These are phyloP conservation scores for Penicillium subrubescens DNA, from an alignment of 495 filamentous ascomycete species.

Conservation along the genomic window DNA sequence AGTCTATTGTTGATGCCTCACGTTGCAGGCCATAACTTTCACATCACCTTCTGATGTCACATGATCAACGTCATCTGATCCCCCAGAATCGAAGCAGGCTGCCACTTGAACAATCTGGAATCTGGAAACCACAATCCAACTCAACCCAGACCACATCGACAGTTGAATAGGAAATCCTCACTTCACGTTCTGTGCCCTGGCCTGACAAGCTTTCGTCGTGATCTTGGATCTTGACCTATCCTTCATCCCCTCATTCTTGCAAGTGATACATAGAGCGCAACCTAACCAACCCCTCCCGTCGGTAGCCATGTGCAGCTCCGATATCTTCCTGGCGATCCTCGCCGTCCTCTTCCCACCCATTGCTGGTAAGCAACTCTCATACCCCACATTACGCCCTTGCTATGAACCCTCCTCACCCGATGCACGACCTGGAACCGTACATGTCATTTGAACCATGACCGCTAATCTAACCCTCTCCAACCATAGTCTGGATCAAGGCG, in stretches of 20 bases:
- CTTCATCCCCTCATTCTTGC: neutral
- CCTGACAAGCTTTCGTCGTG: conserved; percentile 7
- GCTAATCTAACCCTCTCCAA: conserved; percentile 8
- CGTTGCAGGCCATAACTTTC: neutral
- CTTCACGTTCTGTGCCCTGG: neutral
- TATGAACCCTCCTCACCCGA: neutral
- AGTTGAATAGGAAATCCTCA: neutral
- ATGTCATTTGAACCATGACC: neutral
- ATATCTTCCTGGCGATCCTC: conserved; percentile 85
- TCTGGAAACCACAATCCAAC: neutral
- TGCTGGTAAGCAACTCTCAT: conserved; percentile 63
- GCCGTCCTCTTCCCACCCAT: conserved; percentile 94
- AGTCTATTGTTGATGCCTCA: neutral
- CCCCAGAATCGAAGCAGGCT: conserved; percentile 13
- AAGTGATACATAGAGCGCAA: conserved; percentile 23
- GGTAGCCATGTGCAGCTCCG: conserved; percentile 66
- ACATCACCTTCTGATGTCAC: conserved; percentile 8
- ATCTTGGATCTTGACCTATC: neutral
- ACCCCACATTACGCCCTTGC: conserved; percentile 5
- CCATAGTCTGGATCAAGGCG: conserved; percentile 88
- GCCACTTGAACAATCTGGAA: conserved; percentile 2
- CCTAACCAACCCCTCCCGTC: conserved; percentile 1
- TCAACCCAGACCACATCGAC: neutral
- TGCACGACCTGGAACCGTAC: neutral
- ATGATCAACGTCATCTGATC: conserved; percentile 31